These are phyloP conservation scores for Candida krabiensis DNA, from an alignment of 805 yeast genomes.

Conservation along the genomic window DNA sequence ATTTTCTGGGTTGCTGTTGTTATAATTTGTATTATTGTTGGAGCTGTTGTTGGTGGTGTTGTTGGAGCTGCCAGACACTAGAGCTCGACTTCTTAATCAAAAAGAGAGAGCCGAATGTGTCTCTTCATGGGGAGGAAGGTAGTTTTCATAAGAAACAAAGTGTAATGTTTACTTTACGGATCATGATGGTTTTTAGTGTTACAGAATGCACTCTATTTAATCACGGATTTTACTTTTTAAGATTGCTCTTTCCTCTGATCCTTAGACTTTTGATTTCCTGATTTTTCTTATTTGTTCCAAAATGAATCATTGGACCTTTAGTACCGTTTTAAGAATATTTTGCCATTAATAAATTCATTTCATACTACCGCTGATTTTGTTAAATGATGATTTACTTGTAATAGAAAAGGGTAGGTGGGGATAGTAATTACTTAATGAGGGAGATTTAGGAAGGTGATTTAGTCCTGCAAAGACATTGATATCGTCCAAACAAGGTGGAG, in stretches of 20 bases:
- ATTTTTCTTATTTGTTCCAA: too few relatives aligned
- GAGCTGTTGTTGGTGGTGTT: constrained; percentile 65
- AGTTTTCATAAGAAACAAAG: too few relatives aligned
- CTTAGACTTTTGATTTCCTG: not conserved
- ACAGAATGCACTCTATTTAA: not conserved
- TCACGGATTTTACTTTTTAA: not conserved
- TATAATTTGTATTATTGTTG: constrained; percentile 62
- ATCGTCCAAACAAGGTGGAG: constrained; percentile 29
- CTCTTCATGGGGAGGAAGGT: too few relatives aligned
- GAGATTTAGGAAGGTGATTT: constrained; percentile 28
- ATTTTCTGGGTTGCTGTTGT: constrained; percentile 65
- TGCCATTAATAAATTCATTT: not conserved
- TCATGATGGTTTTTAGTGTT: too few relatives aligned
- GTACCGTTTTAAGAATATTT: not conserved
- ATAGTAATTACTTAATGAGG: not conserved
- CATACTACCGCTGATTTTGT: not conserved
- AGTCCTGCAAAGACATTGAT: constrained; percentile 25
- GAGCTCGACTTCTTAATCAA: not conserved
- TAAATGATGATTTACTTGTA: not conserved
- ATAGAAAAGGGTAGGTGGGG: too few relatives aligned
- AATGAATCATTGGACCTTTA: not conserved
- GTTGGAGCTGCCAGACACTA: constrained; percentile 32
- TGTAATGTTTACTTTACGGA: not conserved
- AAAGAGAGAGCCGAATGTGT: too few relatives aligned
- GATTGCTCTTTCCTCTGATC: not conserved